phyloP scores from a whole-genome alignment of 2,329 filamentous ascomycete species.

The Fusarium solani-melongenae region DNA sequence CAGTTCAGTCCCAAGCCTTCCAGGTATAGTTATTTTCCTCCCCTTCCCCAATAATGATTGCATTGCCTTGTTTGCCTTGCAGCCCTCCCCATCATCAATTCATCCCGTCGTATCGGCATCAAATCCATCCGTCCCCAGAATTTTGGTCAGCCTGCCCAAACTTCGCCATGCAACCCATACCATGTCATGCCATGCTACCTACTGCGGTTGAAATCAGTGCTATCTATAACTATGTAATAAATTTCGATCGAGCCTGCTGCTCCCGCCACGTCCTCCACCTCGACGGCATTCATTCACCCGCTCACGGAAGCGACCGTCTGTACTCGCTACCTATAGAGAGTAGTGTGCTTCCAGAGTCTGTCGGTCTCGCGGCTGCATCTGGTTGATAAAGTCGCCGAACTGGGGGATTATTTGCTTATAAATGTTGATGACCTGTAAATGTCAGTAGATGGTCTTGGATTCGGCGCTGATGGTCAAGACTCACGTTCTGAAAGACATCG shows the following conservation, averaged over 20 bases:
- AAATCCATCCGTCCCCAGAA: slow-evolving; percentile 25
- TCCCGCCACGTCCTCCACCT: slow-evolving; percentile 1
- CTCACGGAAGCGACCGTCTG: not conserved
- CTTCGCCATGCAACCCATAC: slow-evolving; percentile 39
- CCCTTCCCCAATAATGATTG: slow-evolving; percentile 14
- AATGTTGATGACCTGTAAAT: slow-evolving; percentile 56
- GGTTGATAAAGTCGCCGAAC: slow-evolving; percentile 65
- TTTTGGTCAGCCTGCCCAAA: slow-evolving; percentile 28
- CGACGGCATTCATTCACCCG: slow-evolving; percentile 16
- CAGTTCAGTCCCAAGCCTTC: slow-evolving; percentile 6
- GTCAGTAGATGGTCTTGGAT: not conserved
- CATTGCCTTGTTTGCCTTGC: not conserved
- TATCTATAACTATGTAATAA: slow-evolving; percentile 47
- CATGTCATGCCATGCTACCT: slow-evolving; percentile 34
- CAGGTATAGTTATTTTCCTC: slow-evolving; percentile 32
- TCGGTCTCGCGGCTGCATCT: slow-evolving; percentile 62
- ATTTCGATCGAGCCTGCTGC: slow-evolving; percentile 10
- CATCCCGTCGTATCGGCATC: slow-evolving; percentile 35
- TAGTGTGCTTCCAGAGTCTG: slow-evolving; percentile 62
- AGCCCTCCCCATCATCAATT: slow-evolving; percentile 32
- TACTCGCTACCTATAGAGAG: slow-evolving; percentile 47
- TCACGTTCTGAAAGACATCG: slow-evolving; percentile 80
- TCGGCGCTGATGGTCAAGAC: slow-evolving; percentile 39
- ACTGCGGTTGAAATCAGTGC: slow-evolving; percentile 41
- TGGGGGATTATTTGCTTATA: slow-evolving; percentile 71